Evolutionary conservation across 768 basidiomycete species (phyloP), one percentile per base, ranked within the genome.

Genomic region (Rubroboletus pulcherrimus): DNA sequence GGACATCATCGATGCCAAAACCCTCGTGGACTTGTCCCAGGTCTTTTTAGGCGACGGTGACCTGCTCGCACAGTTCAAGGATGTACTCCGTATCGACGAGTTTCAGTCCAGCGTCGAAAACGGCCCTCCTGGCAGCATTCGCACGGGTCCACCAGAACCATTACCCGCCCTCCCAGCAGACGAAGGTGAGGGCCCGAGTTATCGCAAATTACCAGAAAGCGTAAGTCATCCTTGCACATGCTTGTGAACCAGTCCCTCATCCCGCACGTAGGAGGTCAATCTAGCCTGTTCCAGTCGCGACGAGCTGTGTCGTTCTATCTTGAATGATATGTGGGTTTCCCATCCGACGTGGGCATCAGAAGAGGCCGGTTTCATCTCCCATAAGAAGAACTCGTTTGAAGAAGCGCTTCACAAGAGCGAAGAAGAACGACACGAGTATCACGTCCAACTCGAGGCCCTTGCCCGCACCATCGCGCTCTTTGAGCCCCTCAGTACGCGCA

Each of bases 331-430:
- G 61, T 98, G 97, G 96, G 93, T 98, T 11, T 97, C 96, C 14
- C 96, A 98, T 71, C 96, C 97, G 4, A 96, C 94, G 1, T 97
- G 94, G 92, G 93, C 93, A 9, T 95, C 93, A 21, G 96, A 98
- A 69, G 94, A 96, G 67, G 84, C 94, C 1, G 94, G 92, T 10
- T 97, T 97, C 63, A 83, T 93, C 59, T 81, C 95, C 7, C 92
- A 98, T 72, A 96, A 97, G 78, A 98, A 98, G 77, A 99, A 98
- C 68, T 81, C 84, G 6, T 98, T 89, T 70, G 97, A 99, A 71
- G 96, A 98, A 66, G 90, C 91, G 0, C 77, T 98, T 54, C 94
- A 98, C 75, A 93, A 93, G 73, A 89, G 93, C 64, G 97, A 99
- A 72, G 96, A 99, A 71, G 97, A 99, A 71, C 85, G 97, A 30